Base-by-base conservation (phyloP, 2,329 filamentous ascomycete genomes). In the Monosporascus cannonballus region DNA sequence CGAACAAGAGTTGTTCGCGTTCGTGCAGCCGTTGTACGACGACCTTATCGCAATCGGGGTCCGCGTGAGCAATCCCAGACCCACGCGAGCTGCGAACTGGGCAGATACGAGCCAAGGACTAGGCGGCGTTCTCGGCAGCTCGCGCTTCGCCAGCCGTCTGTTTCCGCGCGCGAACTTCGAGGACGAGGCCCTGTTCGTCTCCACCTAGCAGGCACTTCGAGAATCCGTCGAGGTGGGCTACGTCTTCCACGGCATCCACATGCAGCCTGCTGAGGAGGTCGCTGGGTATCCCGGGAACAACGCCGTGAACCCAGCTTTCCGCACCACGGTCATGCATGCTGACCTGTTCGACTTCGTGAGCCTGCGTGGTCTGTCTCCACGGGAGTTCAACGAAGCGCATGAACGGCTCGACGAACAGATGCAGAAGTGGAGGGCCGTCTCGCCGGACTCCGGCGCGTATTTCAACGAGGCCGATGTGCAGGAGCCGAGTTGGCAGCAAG, bases 381-480 rank as follows among this genome's bases (percentile, higher is more conserved):
- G 54, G 18, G 62, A 50, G n/a, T 63, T 61, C 20, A 50, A 56
- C 38, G 56, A 50, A 15, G 50, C 61, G 7, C 60, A 62, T 47
- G 56, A 52, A 20, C 42, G 36, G 9, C 60, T 67, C 39, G 61
- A 60, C 9, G 47, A 47, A 8, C 56, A 53, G 15, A 60, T 67
- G 63, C 52, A 66, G 8, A 51, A 54, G 47, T 60, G 59, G 46
- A 65, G 70, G 24, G 63, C 59, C 6, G 64, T 67, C 6, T 70
- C 73, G 0, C 74, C 73, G 3, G 72, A 68, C 1, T 64, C 64
- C 1, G 76, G 76, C 4, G 67, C 73, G 4, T 80, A 80, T 56
- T 62, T 77, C 60, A 80, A 79, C 55, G 79, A 83, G 67, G 74
- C 70, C 2, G 74, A 81, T 61, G 73, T 76, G 42, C 68, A 71